These are phyloP conservation scores for Gnetum montanum DNA, from an alignment of 75 land plant species.

Conservation along the genomic window DNA sequence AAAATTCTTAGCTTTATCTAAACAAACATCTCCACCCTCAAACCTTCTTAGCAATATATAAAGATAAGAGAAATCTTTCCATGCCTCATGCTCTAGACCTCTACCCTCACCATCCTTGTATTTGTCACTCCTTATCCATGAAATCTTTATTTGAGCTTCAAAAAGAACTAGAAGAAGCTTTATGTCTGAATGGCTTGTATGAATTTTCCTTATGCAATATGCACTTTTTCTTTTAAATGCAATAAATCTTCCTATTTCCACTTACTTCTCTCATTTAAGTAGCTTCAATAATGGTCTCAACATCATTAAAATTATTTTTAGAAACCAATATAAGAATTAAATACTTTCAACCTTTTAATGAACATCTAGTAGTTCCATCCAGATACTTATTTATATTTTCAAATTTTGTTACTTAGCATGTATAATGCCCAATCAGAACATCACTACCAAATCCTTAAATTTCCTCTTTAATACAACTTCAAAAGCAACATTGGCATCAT, in stretches of 20 bases:
- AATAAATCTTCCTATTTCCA: slow-evolving; percentile 41
- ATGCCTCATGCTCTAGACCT: slow-evolving; percentile 40
- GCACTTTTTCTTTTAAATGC: slow-evolving; percentile 49
- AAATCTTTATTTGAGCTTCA: slow-evolving; percentile 30
- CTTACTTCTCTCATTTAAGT: slow-evolving; percentile 53
- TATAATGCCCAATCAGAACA: slow-evolving; percentile 34
- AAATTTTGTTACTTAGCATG: slow-evolving; percentile 51
- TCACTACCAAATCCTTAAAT: slow-evolving; percentile 38
- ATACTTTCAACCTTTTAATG: slow-evolving; percentile 47
- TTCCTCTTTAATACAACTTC: slow-evolving; percentile 22
- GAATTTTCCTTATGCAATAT: slow-evolving; percentile 41
- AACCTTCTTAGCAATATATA: slow-evolving; percentile 27
- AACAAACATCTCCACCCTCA: slow-evolving; percentile 47
- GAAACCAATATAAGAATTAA: slow-evolving; percentile 46
- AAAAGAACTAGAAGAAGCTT: slow-evolving; percentile 42
- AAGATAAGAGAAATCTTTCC: slow-evolving; percentile 56
- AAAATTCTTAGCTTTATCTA: slow-evolving; percentile 38
- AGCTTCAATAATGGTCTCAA: slow-evolving; percentile 54
- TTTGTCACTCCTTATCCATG: slow-evolving; percentile 3
- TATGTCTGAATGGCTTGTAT: slow-evolving; percentile 60
- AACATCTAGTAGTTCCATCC: slow-evolving; percentile 25
- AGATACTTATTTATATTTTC: slow-evolving; percentile 20
- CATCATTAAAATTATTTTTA: slow-evolving; percentile 43
- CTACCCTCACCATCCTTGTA: slow-evolving; percentile 15
- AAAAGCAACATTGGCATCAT: slow-evolving; percentile 30